Evolutionary conservation across 108 stramenopile genomes (phyloP).

Genomic region (Skeletonema grethae): DNA sequence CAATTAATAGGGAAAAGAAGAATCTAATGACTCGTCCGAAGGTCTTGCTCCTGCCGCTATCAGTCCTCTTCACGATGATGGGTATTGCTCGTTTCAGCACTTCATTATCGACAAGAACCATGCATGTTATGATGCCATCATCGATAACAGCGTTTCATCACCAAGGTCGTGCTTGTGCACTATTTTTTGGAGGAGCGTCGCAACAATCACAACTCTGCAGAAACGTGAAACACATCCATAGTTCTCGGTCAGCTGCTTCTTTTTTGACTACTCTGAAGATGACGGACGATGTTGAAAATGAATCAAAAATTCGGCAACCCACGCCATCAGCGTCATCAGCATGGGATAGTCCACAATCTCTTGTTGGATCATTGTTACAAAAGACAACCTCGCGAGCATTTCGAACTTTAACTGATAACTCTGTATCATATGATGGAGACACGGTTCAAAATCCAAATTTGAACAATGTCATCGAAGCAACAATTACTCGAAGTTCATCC

Average conservation of each 20-base stretch:
- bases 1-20: neutral
- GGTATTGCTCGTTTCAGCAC: neutral
- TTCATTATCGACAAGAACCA: neutral
- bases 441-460: slow-evolving; percentile 5
- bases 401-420: slow-evolving; percentile 17
- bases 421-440: slow-evolving; percentile 8
- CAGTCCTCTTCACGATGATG: neutral
- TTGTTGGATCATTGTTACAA: slow-evolving; percentile 26
- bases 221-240: too few species aligned
- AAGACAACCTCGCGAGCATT: slow-evolving; percentile 21
- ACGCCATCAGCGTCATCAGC: neutral
- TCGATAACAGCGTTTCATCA: too few species aligned
- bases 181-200: too few species aligned
- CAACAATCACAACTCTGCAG: too few species aligned
- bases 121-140: neutral
- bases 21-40: neutral
- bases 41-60: neutral
- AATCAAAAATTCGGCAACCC: neutral
- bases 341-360: slow-evolving; percentile 13
- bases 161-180: too few species aligned
- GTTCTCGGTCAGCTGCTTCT: too few species aligned
- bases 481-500: slow-evolving; percentile 16
- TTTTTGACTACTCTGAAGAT: neutral
- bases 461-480: slow-evolving; percentile 24
- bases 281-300: neutral